Conservation (phyloP, 306 rosid genomes). For the Ochetophila trinervis region DNA sequence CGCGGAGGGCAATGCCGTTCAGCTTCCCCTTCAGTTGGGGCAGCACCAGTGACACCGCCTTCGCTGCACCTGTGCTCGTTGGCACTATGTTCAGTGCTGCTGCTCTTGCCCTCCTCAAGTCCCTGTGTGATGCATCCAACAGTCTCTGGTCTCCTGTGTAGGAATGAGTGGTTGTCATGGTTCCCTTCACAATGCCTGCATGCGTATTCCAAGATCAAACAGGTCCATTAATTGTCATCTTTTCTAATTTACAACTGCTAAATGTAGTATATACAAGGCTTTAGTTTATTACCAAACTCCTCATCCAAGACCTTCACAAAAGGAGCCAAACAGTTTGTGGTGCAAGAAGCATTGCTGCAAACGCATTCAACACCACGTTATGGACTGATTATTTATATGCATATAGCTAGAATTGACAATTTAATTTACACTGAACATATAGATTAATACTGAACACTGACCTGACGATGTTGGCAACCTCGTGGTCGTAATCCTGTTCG, state of each 20-base stretch:
- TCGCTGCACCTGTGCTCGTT: conserved; percentile 98
- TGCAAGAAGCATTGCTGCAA: conserved; percentile 94
- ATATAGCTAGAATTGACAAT: not conserved
- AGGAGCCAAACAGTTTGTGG: conserved; percentile 97
- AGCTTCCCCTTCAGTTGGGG: conserved; percentile 97
- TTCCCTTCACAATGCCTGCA: conserved; percentile 93
- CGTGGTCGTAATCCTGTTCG: conserved; percentile 70
- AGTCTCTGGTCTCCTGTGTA: conserved; percentile 99
- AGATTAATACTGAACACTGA: conserved; percentile 17
- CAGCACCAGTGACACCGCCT: conserved; percentile 90
- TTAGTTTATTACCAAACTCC: conserved; percentile 69
- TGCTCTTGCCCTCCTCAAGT: conserved; percentile 92
- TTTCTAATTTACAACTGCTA: too few relatives aligned
- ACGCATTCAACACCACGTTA: not conserved
- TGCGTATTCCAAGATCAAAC: not conserved
- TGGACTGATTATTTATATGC: not conserved
- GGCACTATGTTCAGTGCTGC: conserved; percentile 98
- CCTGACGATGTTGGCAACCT: conserved; percentile 78
- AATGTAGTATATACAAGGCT: not conserved
- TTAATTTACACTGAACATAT: not conserved
- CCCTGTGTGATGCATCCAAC: conserved; percentile 96
- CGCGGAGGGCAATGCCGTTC: conserved; percentile 93
- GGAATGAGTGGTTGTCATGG: conserved; percentile 99
- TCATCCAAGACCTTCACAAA: conserved; percentile 89
- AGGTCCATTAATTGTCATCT: not conserved